Evolutionary conservation across 257 asterid genomes (phyloP).

Genomic region (Salvia rosmarinus): DNA sequence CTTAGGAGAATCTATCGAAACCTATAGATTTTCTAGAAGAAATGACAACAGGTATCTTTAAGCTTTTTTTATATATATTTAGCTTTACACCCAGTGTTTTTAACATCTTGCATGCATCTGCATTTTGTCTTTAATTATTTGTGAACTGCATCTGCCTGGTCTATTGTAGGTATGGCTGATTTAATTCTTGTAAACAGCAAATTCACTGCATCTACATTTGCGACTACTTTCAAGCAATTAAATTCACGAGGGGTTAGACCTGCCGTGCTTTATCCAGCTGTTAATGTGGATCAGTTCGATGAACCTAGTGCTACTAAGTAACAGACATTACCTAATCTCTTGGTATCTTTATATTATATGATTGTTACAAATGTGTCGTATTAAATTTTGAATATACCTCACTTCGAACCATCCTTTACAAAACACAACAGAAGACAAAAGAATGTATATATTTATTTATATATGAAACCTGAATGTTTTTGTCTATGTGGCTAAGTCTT

Average conservation of each 20-base stretch:
- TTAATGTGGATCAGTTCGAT: slow-evolving; percentile 77
- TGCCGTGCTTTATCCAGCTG: slow-evolving; percentile 95
- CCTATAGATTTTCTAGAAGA: slow-evolving; percentile 89
- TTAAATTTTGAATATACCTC: neutral
- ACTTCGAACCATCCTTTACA: neutral
- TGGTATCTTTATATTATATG: slow-evolving; percentile 41
- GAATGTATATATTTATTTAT: neutral
- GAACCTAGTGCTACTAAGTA: slow-evolving; percentile 69
- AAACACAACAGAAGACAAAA: neutral
- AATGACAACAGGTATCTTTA: slow-evolving; percentile 73
- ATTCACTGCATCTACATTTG: slow-evolving; percentile 89
- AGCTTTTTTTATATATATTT: neutral
- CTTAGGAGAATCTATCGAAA: slow-evolving; percentile 84
- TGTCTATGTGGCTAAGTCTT: slow-evolving; percentile 6
- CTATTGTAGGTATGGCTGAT: slow-evolving; percentile 83
- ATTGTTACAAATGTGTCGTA: slow-evolving; percentile 24
- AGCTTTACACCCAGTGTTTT: neutral
- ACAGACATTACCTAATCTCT: slow-evolving; percentile 40
- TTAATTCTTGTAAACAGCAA: slow-evolving; percentile 90
- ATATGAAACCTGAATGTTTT: neutral
- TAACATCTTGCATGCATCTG: neutral
- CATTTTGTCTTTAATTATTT: slow-evolving; percentile 10
- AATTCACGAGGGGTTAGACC: slow-evolving; percentile 72
- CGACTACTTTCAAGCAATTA: slow-evolving; percentile 83
- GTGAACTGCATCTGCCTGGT: slow-evolving; percentile 24